These are phyloP conservation scores for Phytophthora meadii DNA, from an alignment of 352 stramenopile genomes.

Conservation along the genomic window DNA sequence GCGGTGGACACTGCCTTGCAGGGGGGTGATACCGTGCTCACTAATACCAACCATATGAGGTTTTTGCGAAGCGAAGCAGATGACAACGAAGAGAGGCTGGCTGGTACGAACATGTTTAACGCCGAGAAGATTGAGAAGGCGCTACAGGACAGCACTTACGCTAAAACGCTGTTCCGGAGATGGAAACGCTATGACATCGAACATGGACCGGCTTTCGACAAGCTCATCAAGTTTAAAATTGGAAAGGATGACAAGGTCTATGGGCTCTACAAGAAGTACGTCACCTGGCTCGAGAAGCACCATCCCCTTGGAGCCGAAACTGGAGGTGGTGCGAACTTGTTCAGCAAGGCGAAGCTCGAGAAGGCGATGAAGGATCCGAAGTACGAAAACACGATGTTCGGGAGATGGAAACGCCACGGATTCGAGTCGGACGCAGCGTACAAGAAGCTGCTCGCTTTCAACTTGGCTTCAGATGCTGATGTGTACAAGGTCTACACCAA, in stretches of 20 bases:
- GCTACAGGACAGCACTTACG: constrained; percentile 5
- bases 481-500: background rate
- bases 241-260: too few relatives aligned
- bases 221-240: too few relatives aligned
- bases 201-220: background rate
- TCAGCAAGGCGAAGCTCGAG: constrained; percentile 3
- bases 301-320: too few relatives aligned
- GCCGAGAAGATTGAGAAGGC: constrained; percentile 5
- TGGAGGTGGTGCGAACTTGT: constrained; percentile 3
- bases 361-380: background rate
- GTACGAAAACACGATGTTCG: constrained; percentile 12
- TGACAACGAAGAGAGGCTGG: constrained; percentile 7
- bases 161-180: constrained; percentile 9
- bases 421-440: background rate
- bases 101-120: constrained; percentile 13
- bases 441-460: too few relatives aligned
- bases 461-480: background rate
- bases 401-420: constrained; percentile 7
- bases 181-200: constrained; percentile 6
- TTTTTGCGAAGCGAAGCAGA: background rate
- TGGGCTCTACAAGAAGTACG: too few relatives aligned
- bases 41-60: background rate
- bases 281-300: too few relatives aligned
- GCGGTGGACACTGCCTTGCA: too few relatives aligned
- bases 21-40: background rate